Base-by-base conservation (phyloP, 179 eudicot genomes). In the Pouteria campechiana region DNA sequence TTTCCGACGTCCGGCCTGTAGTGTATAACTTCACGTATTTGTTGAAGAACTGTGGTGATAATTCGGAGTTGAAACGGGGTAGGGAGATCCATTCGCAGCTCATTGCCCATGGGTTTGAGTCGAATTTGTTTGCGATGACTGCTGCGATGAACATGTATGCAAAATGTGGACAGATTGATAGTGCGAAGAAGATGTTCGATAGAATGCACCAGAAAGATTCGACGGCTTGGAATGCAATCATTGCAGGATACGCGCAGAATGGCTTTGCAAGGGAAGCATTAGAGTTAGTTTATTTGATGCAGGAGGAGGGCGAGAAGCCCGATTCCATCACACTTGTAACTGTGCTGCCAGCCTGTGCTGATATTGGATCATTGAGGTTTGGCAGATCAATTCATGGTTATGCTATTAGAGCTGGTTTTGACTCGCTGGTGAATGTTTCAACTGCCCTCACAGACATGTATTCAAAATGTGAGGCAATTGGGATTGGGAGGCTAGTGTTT, bases 161-260 rank as follows among this genome's bases (percentile, higher is more conserved):
- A 0, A 81, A 78, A 58, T 82, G 93, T 48, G 43, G 65, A 29
- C 44, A 51, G 17, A 25, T 75, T 22, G 41, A 31, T 24, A 76
- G 75, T 47, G 93, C 93, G 0, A 72, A 69, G 54, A 78, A 78
- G 78, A 50, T 75, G 93, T 78, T 82, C 34, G 83, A 62, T 57
- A 69, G 52, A 67, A 74, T 82, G 80, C 68, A 75, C 40, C 68
- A 56, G 20, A 75, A 73, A 50, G 87, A 78, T 52, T 64, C 75
- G 48, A 70, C 70, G 17, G 69, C 73, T 48, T 82, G 93, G 93
- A 78, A 82, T 44, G 70, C 80, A 0, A 69, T 82, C 22, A 56
- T 82, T 64, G 68, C 70, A 8, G 83, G 78, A 36, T 75, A 60
- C 63, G 71, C 74, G 30, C 83, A 82, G 47, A 82, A 82, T 67